Conservation (phyloP, 768 basidiomycete species). For the Galerina marginata region DNA sequence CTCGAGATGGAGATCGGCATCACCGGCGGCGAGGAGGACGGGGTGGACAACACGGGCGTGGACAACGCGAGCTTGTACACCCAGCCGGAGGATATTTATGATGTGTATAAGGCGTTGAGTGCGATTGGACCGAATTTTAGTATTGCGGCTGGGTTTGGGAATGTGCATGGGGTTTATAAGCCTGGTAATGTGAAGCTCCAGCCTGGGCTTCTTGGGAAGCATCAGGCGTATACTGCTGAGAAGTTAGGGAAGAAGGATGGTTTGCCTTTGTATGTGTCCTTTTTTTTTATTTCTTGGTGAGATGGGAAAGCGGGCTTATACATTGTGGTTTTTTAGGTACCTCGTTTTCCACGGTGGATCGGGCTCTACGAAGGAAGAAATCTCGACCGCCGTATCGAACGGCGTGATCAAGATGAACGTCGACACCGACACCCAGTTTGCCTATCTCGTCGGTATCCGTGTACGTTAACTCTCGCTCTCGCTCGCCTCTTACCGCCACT, state of each 20-base stretch:
- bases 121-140: slow-evolving; percentile 92
- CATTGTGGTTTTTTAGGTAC: too few species aligned
- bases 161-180: slow-evolving; percentile 99
- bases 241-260: slow-evolving; percentile 66
- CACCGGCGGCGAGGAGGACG: slow-evolving; percentile 99
- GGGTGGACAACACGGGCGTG: slow-evolving; percentile 95
- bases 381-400: slow-evolving; percentile 85
- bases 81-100: slow-evolving; percentile 94
- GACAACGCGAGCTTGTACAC: slow-evolving; percentile 97
- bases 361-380: slow-evolving; percentile 96
- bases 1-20: slow-evolving; percentile 99
- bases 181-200: slow-evolving; percentile 95
- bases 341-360: slow-evolving; percentile 99
- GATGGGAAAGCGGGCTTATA: background rate
- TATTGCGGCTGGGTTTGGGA: slow-evolving; percentile 98
- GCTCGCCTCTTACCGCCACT: background rate
- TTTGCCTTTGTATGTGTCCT: slow-evolving; percentile 84
- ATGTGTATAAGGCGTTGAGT: slow-evolving; percentile 85
- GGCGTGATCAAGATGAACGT: slow-evolving; percentile 99
- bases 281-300: background rate
- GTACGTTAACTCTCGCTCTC: slow-evolving; percentile 38
- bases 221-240: slow-evolving; percentile 77
- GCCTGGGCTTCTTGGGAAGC: slow-evolving; percentile 90
- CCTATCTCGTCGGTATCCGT: slow-evolving; percentile 87
- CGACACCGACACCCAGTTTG: slow-evolving; percentile 93